Conservation (phyloP, 148 eudicot species). For the Linanthus parryae region DNA sequence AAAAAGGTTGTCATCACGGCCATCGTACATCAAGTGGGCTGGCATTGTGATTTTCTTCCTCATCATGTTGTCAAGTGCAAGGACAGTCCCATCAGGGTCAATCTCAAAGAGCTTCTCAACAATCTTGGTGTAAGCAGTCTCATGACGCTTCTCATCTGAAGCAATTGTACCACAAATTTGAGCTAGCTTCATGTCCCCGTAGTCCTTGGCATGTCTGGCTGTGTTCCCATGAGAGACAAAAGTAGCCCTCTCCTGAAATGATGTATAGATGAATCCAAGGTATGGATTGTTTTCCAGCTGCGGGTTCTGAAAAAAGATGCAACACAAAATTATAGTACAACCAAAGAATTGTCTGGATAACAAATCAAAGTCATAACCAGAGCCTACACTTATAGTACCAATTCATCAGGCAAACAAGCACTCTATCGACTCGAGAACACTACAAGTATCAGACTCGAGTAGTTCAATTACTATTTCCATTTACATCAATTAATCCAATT, state of each 20-base stretch:
- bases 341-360: too few relatives aligned
- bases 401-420: too few relatives aligned
- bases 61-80: slow-evolving; percentile 67
- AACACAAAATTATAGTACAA: too few relatives aligned
- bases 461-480: too few relatives aligned
- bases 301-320: slow-evolving; percentile 48
- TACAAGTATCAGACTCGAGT: too few relatives aligned
- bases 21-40: slow-evolving; percentile 64
- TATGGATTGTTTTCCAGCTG: slow-evolving; percentile 51
- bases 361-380: too few relatives aligned
- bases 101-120: slow-evolving; percentile 60
- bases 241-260: slow-evolving; percentile 65
- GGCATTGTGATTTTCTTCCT: slow-evolving; percentile 68
- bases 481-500: too few relatives aligned
- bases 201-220: slow-evolving; percentile 51
- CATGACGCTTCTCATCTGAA: slow-evolving; percentile 65
- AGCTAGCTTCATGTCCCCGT: slow-evolving; percentile 52
- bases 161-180: slow-evolving; percentile 62
- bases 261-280: slow-evolving; percentile 56
- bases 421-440: too few relatives aligned
- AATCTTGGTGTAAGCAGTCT: slow-evolving; percentile 56
- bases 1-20: slow-evolving; percentile 42
- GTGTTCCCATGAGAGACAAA: slow-evolving; percentile 68
- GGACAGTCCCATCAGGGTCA: slow-evolving; percentile 51
- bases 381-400: too few relatives aligned